Evolutionary conservation across 179 eudicot genomes (phyloP).

Genomic region (Gypsophila paniculata): DNA sequence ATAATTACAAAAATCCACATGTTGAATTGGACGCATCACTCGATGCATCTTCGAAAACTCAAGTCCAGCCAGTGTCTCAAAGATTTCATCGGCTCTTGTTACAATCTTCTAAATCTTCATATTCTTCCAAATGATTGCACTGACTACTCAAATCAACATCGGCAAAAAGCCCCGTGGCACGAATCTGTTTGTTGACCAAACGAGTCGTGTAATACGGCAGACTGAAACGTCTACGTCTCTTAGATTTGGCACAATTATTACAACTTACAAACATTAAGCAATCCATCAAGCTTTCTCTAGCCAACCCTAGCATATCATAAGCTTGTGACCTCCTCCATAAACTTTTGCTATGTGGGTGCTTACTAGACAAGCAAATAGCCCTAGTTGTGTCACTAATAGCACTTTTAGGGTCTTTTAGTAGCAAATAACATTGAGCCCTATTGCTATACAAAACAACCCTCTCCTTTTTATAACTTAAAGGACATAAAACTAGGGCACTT

Average conservation of each 20-base stretch:
- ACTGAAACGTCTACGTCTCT: constrained; percentile 21
- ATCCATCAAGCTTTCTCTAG: constrained; percentile 73
- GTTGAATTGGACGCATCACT: background rate
- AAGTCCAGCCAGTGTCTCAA: background rate
- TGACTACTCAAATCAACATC: background rate
- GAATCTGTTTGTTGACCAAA: constrained; percentile 57
- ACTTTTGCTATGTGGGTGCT: constrained; percentile 52
- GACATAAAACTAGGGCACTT: constrained; percentile 53
- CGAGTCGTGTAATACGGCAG: constrained; percentile 45
- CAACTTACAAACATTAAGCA: constrained; percentile 51
- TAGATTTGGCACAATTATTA: constrained; percentile 18
- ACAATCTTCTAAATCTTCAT: constrained; percentile 11
- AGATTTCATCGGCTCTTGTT: background rate
- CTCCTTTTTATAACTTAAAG: constrained; percentile 46
- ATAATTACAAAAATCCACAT: background rate
- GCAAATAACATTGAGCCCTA: constrained; percentile 61
- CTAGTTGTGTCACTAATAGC: constrained; percentile 61
- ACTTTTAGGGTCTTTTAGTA: constrained; percentile 36
- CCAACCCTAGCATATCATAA: constrained; percentile 59
- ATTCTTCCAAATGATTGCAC: constrained; percentile 13
- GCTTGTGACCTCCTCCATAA: constrained; percentile 84
- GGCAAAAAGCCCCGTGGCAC: constrained; percentile 52
- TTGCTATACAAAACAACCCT: constrained; percentile 61
- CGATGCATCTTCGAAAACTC: background rate
- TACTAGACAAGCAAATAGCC: constrained; percentile 49